These are phyloP conservation scores for Aspergillus ibericus DNA, from an alignment of 2,329 filamentous ascomycete genomes.

Conservation along the genomic window DNA sequence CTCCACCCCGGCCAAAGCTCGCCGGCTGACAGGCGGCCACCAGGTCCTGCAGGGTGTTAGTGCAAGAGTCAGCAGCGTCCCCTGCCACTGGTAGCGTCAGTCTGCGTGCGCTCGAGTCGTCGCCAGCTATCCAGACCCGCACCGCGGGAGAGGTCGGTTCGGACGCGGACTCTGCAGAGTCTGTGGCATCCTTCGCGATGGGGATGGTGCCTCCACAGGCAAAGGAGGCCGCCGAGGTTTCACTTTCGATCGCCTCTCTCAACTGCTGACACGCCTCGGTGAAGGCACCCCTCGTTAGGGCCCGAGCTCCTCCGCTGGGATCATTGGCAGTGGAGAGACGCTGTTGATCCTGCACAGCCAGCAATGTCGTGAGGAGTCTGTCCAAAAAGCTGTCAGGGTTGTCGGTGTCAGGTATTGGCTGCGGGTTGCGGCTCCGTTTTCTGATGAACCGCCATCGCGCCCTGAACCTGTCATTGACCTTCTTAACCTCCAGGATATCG, in stretches of 20 bases:
- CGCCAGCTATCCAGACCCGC: neutral
- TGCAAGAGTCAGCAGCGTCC: too few species aligned
- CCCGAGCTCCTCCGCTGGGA: neutral
- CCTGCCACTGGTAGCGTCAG: neutral
- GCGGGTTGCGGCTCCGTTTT: too few species aligned
- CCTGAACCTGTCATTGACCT: rapidly evolving
- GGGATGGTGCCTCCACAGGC: neutral
- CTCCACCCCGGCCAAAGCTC: slow-evolving; percentile 48
- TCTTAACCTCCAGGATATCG: neutral
- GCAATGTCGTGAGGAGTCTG: neutral
- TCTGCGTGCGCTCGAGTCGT: neutral
- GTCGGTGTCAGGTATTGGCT: neutral
- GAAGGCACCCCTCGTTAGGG: neutral
- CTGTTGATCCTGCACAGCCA: neutral
- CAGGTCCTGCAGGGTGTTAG: slow-evolving; percentile 19
- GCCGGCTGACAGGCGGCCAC: slow-evolving; percentile 45
- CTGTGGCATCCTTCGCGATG: neutral
- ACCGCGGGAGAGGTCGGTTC: neutral
- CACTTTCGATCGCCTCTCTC: neutral
- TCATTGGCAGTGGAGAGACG: neutral
- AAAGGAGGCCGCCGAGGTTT: neutral
- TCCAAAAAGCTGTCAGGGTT: neutral
- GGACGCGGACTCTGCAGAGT: neutral
- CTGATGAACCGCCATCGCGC: neutral
- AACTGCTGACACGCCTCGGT: neutral